A percentile compares a stretch with the other conserved stretches of the same genome.
These are phyloP conservation scores for Schwanniomyces polymorphus DNA, from an alignment of 805 yeast species.

Conservation along the genomic window DNA sequence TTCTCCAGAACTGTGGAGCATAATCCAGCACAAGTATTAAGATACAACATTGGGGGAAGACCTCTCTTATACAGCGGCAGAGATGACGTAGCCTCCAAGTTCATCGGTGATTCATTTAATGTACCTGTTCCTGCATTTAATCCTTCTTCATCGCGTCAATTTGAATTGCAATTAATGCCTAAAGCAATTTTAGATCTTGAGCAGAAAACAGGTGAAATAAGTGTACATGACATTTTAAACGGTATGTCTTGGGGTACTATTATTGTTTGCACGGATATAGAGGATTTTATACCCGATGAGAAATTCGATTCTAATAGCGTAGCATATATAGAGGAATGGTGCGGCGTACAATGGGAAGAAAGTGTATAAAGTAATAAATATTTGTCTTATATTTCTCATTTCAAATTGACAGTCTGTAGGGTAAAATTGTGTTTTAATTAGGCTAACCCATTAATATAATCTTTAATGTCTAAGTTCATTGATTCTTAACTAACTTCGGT, in stretches of 20 bases:
- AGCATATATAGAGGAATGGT: constrained; percentile 80
- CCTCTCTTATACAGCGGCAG: constrained; percentile 74
- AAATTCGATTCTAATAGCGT: constrained; percentile 59
- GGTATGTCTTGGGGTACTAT: constrained; percentile 99
- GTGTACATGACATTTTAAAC: constrained; percentile 44
- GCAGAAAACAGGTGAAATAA: constrained; percentile 24
- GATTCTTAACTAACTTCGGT: no score
- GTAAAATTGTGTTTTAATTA: no score
- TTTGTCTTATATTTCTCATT: no score
- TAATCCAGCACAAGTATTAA: constrained; percentile 82
- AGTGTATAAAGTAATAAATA: constrained; percentile 11
- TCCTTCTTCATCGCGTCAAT: constrained; percentile 59
- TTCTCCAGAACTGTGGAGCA: constrained; percentile 75
- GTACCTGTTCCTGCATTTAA: constrained; percentile 64
- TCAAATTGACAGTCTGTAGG: no score
- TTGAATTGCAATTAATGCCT: constrained; percentile 94
- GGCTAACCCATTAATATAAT: no score
- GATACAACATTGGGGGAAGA: constrained; percentile 78
- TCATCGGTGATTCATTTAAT: constrained; percentile 11
- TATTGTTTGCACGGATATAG: constrained; percentile 71
- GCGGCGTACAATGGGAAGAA: constrained; percentile 85
- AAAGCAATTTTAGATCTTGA: constrained; percentile 85
- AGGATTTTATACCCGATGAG: constrained; percentile 56
- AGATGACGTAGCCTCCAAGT: constrained; percentile 51
- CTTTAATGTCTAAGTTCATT: no score